phyloP scores from a whole-genome alignment of 2,329 filamentous ascomycete species.

The Stromatinia cepivora region DNA sequence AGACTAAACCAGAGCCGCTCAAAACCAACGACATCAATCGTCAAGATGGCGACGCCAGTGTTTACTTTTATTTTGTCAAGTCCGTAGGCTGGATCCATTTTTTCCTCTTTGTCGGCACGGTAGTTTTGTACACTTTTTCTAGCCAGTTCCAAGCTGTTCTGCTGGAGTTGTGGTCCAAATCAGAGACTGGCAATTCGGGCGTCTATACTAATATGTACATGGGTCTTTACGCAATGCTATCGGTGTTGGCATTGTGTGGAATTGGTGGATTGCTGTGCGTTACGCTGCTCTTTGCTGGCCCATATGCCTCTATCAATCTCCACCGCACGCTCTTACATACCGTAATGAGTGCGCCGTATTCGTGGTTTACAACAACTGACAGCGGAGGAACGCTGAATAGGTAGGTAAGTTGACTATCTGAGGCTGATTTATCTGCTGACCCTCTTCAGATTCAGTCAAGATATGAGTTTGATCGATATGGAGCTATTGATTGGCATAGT shows the following conservation, averaged over 20 bases:
- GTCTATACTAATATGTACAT: not conserved
- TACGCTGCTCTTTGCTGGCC: not conserved
- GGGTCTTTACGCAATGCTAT: slow-evolving; percentile 12
- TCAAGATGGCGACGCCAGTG: slow-evolving; percentile 14
- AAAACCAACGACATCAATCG: not conserved
- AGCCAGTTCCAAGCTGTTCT: slow-evolving; percentile 7
- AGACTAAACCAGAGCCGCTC: not conserved
- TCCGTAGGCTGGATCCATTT: slow-evolving; percentile 13
- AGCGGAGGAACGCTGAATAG: slow-evolving; percentile 11
- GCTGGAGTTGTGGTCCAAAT: not conserved
- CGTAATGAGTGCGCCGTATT: slow-evolving; percentile 46
- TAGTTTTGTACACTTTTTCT: not conserved
- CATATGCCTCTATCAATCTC: slow-evolving; percentile 38
- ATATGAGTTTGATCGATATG: slow-evolving; percentile 37
- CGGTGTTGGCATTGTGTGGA: slow-evolving; percentile 3
- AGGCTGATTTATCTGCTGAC: not conserved
- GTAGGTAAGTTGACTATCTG: not conserved
- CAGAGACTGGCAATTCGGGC: not conserved
- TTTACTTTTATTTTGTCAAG: slow-evolving; percentile 19
- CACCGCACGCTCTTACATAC: slow-evolving; percentile 51
- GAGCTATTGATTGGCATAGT: slow-evolving; percentile 32
- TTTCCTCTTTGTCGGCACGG: not conserved
- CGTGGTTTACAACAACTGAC: slow-evolving; percentile 24
- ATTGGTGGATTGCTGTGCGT: not conserved
- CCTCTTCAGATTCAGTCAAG: slow-evolving; percentile 36